These are phyloP conservation scores for Friedmanniomyces simplex DNA, from an alignment of 495 filamentous ascomycete genomes.

Conservation along the genomic window DNA sequence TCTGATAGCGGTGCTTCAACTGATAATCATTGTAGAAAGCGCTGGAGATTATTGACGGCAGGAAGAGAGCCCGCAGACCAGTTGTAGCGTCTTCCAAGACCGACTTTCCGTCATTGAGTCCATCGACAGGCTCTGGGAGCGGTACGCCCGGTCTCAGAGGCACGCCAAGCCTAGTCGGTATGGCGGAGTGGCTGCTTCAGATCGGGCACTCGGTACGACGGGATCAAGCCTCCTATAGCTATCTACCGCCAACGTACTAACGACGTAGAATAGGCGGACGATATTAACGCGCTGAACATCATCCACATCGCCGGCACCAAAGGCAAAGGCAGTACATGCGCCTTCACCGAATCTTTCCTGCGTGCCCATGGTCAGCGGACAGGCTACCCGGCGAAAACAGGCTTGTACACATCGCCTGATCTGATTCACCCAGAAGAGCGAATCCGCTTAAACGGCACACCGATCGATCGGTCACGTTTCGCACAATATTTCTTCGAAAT, in stretches of 20 bases:
- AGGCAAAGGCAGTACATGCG: slow-evolving; percentile 44
- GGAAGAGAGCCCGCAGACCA: background rate
- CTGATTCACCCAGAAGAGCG: slow-evolving; percentile 15
- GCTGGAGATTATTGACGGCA: background rate
- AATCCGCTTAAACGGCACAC: slow-evolving; percentile 23
- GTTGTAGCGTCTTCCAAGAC: background rate
- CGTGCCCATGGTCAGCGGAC: slow-evolving; percentile 19
- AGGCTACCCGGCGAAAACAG: slow-evolving; percentile 22
- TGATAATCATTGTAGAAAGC: background rate
- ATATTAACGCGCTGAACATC: slow-evolving; percentile 28
- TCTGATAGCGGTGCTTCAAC: background rate
- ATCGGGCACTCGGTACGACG: slow-evolving; percentile 12
- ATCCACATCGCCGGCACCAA: slow-evolving; percentile 44
- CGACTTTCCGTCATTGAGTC: background rate
- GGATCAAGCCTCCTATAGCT: no score
- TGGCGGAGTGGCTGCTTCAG: slow-evolving; percentile 17
- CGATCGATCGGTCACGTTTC: slow-evolving; percentile 14
- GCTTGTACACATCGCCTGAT: slow-evolving; percentile 27
- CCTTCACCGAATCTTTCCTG: slow-evolving; percentile 36
- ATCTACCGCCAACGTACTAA: background rate
- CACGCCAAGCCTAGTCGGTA: slow-evolving; percentile 17
- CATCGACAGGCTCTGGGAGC: background rate
- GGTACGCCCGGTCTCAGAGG: slow-evolving; percentile 6
- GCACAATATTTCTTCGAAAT: slow-evolving; percentile 22
- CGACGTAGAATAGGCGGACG: background rate